A percentile compares a stretch with the other conserved stretches of the same genome.
Conservation (phyloP, 805 yeast genomes). For the Hanseniaspora singularis region DNA sequence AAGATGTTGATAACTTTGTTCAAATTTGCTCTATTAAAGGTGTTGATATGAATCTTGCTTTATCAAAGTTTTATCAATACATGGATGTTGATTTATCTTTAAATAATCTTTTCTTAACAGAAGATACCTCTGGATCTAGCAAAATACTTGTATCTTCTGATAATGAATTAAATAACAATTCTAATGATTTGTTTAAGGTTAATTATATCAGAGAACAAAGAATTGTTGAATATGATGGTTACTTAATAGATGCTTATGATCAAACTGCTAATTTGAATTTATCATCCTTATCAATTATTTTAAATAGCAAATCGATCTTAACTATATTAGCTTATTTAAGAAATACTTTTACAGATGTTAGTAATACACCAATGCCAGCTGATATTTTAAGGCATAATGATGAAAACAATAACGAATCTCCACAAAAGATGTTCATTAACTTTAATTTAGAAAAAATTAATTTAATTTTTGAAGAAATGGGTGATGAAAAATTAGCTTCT, state of each 20-base stretch:
- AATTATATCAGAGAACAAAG: constrained; percentile 49
- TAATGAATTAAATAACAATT: constrained; percentile 30
- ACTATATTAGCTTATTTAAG: constrained; percentile 69
- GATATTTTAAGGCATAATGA: constrained; percentile 60
- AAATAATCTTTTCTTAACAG: constrained; percentile 58
- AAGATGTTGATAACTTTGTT: constrained; percentile 46
- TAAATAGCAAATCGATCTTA: constrained; percentile 66
- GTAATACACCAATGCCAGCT: constrained; percentile 54
- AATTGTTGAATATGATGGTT: constrained; percentile 41
- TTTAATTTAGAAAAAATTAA: constrained; percentile 62
- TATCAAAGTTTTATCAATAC: constrained; percentile 45
- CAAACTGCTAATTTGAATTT: constrained; percentile 61
- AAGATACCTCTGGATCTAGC: constrained; percentile 53
- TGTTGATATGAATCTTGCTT: constrained; percentile 47
- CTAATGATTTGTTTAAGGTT: constrained; percentile 43
- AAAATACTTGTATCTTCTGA: constrained; percentile 60
- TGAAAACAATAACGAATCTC: constrained; percentile 43
- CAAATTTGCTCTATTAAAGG: constrained; percentile 64
- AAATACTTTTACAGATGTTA: constrained; percentile 80
- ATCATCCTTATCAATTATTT: constrained; percentile 64
- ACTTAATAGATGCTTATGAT: constrained; percentile 54
- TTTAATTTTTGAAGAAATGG: constrained; percentile 61
- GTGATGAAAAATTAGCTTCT: constrained; percentile 61
- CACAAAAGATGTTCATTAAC: constrained; percentile 60
- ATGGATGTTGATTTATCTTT: constrained; percentile 57